These are phyloP conservation scores for Skeletonema costatum DNA, from an alignment of 108 stramenopile genomes.

Conservation along the genomic window DNA sequence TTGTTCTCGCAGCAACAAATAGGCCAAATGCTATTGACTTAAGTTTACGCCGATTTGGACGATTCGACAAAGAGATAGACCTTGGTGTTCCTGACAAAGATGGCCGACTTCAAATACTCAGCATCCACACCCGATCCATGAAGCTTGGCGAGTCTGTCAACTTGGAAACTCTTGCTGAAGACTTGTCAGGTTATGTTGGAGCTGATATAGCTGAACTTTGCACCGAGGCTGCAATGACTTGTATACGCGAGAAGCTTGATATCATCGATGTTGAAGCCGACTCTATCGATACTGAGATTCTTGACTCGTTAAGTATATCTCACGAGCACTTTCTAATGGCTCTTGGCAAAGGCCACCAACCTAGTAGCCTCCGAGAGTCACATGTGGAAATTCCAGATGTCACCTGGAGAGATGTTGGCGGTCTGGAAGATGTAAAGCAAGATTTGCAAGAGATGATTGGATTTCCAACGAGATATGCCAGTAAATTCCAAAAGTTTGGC, in stretches of 20 bases:
- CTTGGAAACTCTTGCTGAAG: conserved; percentile 70
- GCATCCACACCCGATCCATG: conserved; percentile 86
- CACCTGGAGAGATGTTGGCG: conserved; percentile 97
- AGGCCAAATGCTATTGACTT: conserved; percentile 88
- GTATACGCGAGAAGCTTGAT: conserved; percentile 82
- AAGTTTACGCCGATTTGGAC: conserved; percentile 89
- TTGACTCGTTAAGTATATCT: conserved; percentile 76
- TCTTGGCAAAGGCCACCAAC: conserved; percentile 53
- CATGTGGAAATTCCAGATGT: conserved; percentile 89
- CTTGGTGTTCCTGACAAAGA: conserved; percentile 92
- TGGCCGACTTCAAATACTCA: conserved; percentile 92
- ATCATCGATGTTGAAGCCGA: conserved; percentile 82
- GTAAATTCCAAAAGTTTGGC: conserved; percentile 88
- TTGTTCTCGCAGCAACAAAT: conserved; percentile 96
- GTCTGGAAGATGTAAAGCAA: conserved; percentile 95
- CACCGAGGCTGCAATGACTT: conserved; percentile 97
- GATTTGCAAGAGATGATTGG: conserved; percentile 95
- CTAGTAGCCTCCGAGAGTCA: conserved; percentile 26
- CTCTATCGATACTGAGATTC: conserved; percentile 87
- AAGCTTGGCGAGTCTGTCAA: conserved; percentile 68
- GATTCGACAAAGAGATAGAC: conserved; percentile 93
- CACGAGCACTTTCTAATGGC: conserved; percentile 82
- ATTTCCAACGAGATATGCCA: conserved; percentile 95
- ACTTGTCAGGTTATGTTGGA: conserved; percentile 94
- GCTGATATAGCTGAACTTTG: conserved; percentile 97